Conservation (phyloP, 2,329 filamentous ascomycete species). For the Calonectria multiphialidica region DNA sequence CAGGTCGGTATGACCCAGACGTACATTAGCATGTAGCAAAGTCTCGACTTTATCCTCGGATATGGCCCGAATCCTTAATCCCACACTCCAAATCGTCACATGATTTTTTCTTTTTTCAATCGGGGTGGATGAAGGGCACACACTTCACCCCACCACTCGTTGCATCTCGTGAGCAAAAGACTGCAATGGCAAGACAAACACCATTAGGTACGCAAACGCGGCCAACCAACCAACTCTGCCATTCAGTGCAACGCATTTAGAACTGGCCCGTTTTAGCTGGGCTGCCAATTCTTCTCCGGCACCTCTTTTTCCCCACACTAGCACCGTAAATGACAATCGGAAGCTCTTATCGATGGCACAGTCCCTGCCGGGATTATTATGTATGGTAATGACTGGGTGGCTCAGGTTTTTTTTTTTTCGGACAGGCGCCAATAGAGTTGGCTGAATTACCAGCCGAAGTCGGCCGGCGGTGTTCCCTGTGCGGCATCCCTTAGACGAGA, state of each 20-base stretch:
- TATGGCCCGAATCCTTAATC: slow-evolving; percentile 9
- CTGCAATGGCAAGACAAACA: slow-evolving; percentile 17
- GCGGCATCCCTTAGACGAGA: slow-evolving; percentile 8
- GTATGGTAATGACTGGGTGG: slow-evolving; percentile 34
- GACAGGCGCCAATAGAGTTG: slow-evolving; percentile 37
- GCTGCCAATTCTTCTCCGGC: neutral
- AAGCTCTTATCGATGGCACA: slow-evolving; percentile 37
- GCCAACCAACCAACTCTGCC: slow-evolving; percentile 5
- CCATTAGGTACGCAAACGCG: slow-evolving; percentile 14
- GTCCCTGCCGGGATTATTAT: slow-evolving; percentile 15
- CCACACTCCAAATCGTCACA: neutral
- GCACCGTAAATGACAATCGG: neutral
- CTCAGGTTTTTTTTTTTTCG: slow-evolving; percentile 16
- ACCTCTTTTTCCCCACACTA: neutral
- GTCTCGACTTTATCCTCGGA: slow-evolving; percentile 2
- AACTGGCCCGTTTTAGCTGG: slow-evolving; percentile 4
- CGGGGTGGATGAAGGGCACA: slow-evolving; percentile 2
- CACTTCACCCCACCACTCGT: slow-evolving; percentile 10
- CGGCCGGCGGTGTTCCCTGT: slow-evolving; percentile 31
- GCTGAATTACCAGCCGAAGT: slow-evolving; percentile 43
- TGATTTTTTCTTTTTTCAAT: neutral
- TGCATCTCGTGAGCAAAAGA: slow-evolving; percentile 4
- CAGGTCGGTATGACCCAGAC: slow-evolving; percentile 5
- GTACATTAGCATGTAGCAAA: neutral
- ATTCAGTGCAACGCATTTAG: neutral